Evolutionary conservation across 2,329 filamentous ascomycete genomes (phyloP).

Genomic region (Cordyceps cateniannulata): DNA sequence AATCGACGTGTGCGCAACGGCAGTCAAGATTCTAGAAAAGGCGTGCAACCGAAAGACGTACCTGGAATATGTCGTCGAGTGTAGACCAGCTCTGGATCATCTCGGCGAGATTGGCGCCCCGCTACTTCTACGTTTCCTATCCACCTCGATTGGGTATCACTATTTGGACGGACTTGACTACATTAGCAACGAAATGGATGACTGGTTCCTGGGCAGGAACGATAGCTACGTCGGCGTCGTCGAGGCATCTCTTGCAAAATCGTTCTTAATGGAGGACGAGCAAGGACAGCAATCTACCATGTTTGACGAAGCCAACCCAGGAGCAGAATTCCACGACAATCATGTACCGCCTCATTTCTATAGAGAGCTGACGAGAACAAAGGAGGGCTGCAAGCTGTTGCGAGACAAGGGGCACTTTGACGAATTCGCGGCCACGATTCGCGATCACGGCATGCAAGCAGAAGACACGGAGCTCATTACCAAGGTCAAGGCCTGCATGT

Average conservation of each 20-base stretch:
- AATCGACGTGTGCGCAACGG: slow-evolving; percentile 90
- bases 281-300: slow-evolving; percentile 50
- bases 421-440: slow-evolving; percentile 84
- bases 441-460: slow-evolving; percentile 76
- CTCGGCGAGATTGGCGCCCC: slow-evolving; percentile 95
- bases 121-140: slow-evolving; percentile 83
- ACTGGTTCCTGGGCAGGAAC: slow-evolving; percentile 96
- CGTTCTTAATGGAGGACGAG: slow-evolving; percentile 65
- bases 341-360: slow-evolving; percentile 97
- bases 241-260: slow-evolving; percentile 87
- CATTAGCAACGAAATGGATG: slow-evolving; percentile 99
- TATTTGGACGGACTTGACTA: slow-evolving; percentile 96
- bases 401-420: slow-evolving; percentile 93
- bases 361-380: slow-evolving; percentile 83
- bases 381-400: slow-evolving; percentile 84
- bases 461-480: slow-evolving; percentile 80
- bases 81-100: slow-evolving; percentile 87
- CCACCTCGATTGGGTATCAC: slow-evolving; percentile 94
- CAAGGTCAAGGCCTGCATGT: slow-evolving; percentile 94
- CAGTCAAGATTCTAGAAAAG: slow-evolving; percentile 95
- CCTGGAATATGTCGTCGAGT: slow-evolving; percentile 94
- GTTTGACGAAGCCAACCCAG: slow-evolving; percentile 51
- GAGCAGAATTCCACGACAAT: slow-evolving; percentile 52
- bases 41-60: slow-evolving; percentile 89
- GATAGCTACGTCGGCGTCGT: slow-evolving; percentile 93